phyloP scores from a whole-genome alignment of 257 asterid species.

The Paulownia fortunei region DNA sequence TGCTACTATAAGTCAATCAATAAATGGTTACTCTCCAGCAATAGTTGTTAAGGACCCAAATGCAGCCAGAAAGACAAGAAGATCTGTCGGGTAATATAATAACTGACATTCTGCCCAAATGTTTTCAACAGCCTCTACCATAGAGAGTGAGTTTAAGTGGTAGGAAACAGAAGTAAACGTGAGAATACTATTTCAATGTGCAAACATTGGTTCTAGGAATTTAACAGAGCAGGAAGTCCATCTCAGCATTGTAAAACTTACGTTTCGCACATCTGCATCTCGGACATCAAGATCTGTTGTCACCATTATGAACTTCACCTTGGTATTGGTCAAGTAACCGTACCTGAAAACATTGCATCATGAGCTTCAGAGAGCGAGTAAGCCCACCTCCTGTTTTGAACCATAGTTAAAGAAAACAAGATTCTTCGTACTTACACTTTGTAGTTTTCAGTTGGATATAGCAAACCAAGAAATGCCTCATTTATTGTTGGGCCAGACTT shows the following conservation, averaged over 20 bases:
- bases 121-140: not conserved
- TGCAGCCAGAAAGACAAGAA: conserved; percentile 13
- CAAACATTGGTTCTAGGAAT: not conserved
- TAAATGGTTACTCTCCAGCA: not conserved
- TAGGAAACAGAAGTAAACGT: not conserved
- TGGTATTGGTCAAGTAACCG: conserved; percentile 92
- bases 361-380: conserved; percentile 26
- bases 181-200: not conserved
- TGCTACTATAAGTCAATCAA: too few species aligned
- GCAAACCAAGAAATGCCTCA: conserved; percentile 91
- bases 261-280: conserved; percentile 96
- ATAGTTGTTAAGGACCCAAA: not conserved
- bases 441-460: conserved; percentile 94
- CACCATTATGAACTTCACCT: conserved; percentile 90
- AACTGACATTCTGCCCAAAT: not conserved
- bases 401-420: not conserved
- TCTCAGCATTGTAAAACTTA: conserved; percentile 43
- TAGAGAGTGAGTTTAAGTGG: conserved; percentile 13
- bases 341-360: conserved; percentile 55
- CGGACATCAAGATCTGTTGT: conserved; percentile 94
- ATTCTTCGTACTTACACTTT: conserved; percentile 70
- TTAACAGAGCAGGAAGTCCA: not conserved
- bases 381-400: not conserved
- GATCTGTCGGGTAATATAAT: not conserved
- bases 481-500: conserved; percentile 83